Conservation (phyloP, 1,284 basidiomycete genomes). For the Malassezia sp. region DNA sequence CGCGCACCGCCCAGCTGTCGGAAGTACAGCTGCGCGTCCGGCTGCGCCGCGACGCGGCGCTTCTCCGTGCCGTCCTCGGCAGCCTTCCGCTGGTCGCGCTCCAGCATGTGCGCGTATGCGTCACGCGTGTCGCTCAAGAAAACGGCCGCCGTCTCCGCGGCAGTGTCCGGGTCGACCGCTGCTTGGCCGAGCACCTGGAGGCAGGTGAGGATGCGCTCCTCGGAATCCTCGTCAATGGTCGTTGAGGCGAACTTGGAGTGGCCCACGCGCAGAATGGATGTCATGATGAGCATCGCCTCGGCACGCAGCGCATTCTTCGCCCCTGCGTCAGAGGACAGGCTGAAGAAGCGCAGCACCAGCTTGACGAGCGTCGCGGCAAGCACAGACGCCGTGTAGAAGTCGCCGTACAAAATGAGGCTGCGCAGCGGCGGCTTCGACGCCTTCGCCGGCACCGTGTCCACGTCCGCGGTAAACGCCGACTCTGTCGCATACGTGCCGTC, state of each 20-base stretch:
- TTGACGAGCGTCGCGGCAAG: slow-evolving; percentile 82
- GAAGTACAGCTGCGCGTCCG: slow-evolving; percentile 85
- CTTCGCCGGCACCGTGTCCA: slow-evolving; percentile 62
- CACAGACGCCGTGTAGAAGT: slow-evolving; percentile 91
- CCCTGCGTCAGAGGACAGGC: slow-evolving; percentile 57
- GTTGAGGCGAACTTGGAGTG: slow-evolving; percentile 87
- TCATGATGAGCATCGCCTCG: slow-evolving; percentile 97
- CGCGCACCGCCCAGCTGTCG: slow-evolving; percentile 87
- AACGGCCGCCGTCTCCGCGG: slow-evolving; percentile 62
- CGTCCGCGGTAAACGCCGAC: slow-evolving; percentile 68
- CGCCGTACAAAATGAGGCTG: slow-evolving; percentile 83
- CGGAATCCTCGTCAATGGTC: slow-evolving; percentile 94
- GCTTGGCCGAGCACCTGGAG: slow-evolving; percentile 68
- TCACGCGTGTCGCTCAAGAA: slow-evolving; percentile 86
- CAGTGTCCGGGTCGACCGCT: slow-evolving; percentile 35
- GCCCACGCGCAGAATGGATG: slow-evolving; percentile 86
- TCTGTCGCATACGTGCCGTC: slow-evolving; percentile 98
- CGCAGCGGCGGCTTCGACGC: slow-evolving; percentile 79
- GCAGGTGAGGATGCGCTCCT: slow-evolving; percentile 91
- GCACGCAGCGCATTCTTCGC: slow-evolving; percentile 56
- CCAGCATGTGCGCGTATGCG: slow-evolving; percentile 88
- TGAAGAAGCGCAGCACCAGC: slow-evolving; percentile 70
- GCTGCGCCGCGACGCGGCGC: slow-evolving; percentile 67
- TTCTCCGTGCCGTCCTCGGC: slow-evolving; percentile 71
- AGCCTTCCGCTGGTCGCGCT: slow-evolving; percentile 56